A percentile compares a stretch with the other conserved stretches of the same genome.
Evolutionary conservation across 1,139 yeast genomes (phyloP).

Genomic region (Hansenula sp.): DNA sequence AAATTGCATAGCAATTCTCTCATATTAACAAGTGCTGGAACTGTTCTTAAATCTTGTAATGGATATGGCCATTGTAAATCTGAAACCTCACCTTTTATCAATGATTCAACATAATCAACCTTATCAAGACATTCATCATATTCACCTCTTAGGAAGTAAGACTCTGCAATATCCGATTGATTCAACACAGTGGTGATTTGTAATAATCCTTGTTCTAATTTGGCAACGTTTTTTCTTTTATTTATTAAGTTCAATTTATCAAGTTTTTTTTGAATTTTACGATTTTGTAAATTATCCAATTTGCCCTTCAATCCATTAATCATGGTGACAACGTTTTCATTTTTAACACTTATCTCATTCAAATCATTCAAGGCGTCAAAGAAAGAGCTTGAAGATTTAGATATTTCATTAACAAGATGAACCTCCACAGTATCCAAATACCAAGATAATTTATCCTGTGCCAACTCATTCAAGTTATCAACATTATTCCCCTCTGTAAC

Average conservation of each 20-base stretch:
- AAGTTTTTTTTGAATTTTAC: conserved; percentile 51
- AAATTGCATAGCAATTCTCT: conserved; percentile 48
- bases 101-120: conserved; percentile 51
- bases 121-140: conserved; percentile 46
- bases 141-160: conserved; percentile 40
- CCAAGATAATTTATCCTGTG: conserved; percentile 81
- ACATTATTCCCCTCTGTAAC: conserved; percentile 59
- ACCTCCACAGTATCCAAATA: conserved; percentile 85
- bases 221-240: conserved; percentile 56
- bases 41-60: conserved; percentile 44
- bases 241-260: conserved; percentile 48
- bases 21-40: conserved; percentile 59
- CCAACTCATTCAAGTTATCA: conserved; percentile 27
- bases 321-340: conserved; percentile 46
- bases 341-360: conserved; percentile 50
- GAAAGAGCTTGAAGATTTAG: conserved; percentile 79
- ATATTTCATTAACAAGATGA: conserved; percentile 75
- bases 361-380: conserved; percentile 82
- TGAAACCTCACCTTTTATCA: conserved; percentile 49
- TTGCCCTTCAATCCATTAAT: conserved; percentile 43
- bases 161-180: conserved; percentile 50
- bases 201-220: conserved; percentile 58
- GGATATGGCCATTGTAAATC: conserved; percentile 44
- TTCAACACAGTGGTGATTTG: conserved; percentile 55
- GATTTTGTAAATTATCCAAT: conserved; percentile 40